Evolutionary conservation across 352 stramenopile genomes (phyloP), one percentile per base, ranked within the genome.

Genomic region (Saprolegnia parasitica): DNA sequence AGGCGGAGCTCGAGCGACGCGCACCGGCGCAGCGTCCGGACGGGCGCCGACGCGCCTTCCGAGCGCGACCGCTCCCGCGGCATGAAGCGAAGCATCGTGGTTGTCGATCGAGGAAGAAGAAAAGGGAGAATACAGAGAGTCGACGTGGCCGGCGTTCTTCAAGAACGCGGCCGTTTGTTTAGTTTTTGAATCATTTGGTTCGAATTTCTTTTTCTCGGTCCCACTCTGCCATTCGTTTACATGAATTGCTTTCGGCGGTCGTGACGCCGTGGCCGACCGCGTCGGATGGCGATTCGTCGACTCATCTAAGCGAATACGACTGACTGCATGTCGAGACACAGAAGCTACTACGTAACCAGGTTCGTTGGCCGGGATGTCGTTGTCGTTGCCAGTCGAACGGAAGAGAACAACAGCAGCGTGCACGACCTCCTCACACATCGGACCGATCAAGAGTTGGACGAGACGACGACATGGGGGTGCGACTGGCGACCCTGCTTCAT

Each of bases 191-290:
- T 49, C 42, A 49, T 49, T 49, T 49, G 42, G 4, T 49, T 49
- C 42, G 42, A 49, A 49, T 49, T 49, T 49, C 42, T 49, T 49
- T 49, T 49, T 49, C 42, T 49, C 42, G 42, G 18, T 49, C 42
- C 42, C 42, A 49, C 42, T 49, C 3, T 49, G 13, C 3, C 10
- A 49, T 49, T 49, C 42, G 42, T n/a, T 49, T 49, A 49, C 42
- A 49, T n/a, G 3, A 49, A 49, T 2, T 49, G 42, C 18, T n/a
- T 15, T 1, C 10, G 3, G 42, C 13, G 13, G 18, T 49, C 42
- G 42, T n/a, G 42, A 10, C 42, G 42, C 11, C 42, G 29, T 35
- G 29, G 29, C 29, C 29, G 5, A 5, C 2, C 29, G 5, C 29
- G 29, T 35, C 29, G 29, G 29, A 35, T 35, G 29, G 29, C 29